A percentile compares a stretch with the other conserved stretches of the same genome.
These are phyloP conservation scores for Coemansia sp. DNA, from an alignment of 192 early-diverging fungal species.

Conservation along the genomic window DNA sequence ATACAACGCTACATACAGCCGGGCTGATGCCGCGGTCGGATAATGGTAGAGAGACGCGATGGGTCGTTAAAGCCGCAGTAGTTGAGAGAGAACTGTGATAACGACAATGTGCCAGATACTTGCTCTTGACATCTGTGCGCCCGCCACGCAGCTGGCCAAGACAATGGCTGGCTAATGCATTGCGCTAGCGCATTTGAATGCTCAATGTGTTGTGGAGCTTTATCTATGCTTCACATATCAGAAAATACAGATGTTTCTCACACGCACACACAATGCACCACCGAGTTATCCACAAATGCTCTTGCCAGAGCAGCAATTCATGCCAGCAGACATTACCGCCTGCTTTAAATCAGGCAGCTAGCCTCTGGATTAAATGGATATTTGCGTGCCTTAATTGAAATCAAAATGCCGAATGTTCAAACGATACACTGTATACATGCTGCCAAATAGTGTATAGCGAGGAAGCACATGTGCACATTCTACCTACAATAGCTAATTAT, in stretches of 20 bases:
- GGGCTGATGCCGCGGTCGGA: too few relatives aligned
- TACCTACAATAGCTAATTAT: background rate
- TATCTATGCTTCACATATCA: background rate
- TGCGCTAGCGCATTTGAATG: background rate
- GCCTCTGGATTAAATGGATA: background rate
- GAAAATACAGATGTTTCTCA: background rate
- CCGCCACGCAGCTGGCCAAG: too few relatives aligned
- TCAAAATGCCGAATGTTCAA: background rate
- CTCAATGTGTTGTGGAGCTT: background rate
- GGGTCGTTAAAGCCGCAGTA: too few relatives aligned
- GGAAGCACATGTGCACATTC: background rate
- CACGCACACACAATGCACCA: background rate
- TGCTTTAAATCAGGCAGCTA: background rate
- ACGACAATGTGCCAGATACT: too few relatives aligned
- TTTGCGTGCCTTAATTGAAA: conserved; percentile 3
- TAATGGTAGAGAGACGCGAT: too few relatives aligned
- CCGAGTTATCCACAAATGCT: background rate
- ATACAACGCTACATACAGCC: too few relatives aligned
- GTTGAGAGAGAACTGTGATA: too few relatives aligned
- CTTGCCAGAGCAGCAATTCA: background rate
- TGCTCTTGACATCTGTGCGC: too few relatives aligned
- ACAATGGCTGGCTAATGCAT: too few relatives aligned
- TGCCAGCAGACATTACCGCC: background rate
- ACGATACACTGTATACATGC: too few relatives aligned
- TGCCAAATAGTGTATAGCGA: too few relatives aligned